Evolutionary conservation across 257 asterid genomes (phyloP), one percentile per base, ranked within the genome.

Genomic region (Cynanchum wilfordii): DNA sequence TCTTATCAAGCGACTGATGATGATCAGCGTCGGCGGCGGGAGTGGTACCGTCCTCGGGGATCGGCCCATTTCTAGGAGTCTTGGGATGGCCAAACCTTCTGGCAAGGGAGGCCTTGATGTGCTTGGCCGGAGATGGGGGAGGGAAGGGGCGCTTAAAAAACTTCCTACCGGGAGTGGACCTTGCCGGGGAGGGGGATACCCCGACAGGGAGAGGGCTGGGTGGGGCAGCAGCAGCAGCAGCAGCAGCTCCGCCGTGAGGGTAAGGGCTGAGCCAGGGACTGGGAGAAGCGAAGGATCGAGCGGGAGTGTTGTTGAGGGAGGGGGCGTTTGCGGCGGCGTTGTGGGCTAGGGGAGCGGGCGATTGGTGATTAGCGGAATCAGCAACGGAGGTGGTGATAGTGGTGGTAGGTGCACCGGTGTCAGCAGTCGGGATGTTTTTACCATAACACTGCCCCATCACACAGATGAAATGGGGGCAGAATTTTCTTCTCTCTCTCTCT

Each of bases 91-190:
- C 93, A 76, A 90, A 82, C 78, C 91, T 85, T 77, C 96, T 83
- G 1, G 80, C 82, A 19, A 93, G 87, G 17, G 97, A 93, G 24
- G 97, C 97, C 85, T 92, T 87, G 71, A 93, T 93, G 73, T 93
- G 98, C 91, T 90, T 93, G 36, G 98, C 98, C 40, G 98, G 98
- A 1, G 98, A 93, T 0, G 98, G 98, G 17, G 98, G 97, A 3
- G 97, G 98, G 60, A 93, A 93, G 3, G 97, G 96, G 2, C 88
- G 84, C 78, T 86, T 90, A 66, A 93, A 90, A 72, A 93, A 93
- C 56, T 89, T 86, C 80, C 86, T 80, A 6, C 80, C 80, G 1
- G 98, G 98, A 55, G 98, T 90, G 1, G 98, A 93, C 96, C 96
- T 84, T 2, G 95, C 89, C 2, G 98, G 96, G 8, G 98, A 92